A percentile compares a stretch with the other conserved stretches of the same genome.
These are phyloP conservation scores for Plasmodium yoelii DNA, from an alignment of 169 alveolate genomes.

Conservation along the genomic window DNA sequence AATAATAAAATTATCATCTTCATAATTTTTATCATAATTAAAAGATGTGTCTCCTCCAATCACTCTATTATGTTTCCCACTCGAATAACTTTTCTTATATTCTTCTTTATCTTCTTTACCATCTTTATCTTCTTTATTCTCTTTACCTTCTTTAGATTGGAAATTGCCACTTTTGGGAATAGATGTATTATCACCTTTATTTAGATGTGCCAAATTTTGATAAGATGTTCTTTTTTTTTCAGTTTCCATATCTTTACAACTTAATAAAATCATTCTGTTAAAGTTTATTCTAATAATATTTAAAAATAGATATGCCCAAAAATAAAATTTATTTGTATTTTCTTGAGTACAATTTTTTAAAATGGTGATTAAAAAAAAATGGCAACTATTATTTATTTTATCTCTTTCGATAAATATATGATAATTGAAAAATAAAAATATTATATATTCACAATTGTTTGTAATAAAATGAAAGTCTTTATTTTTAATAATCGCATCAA, in stretches of 20 bases:
- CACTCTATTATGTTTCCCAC: background rate
- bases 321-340: constrained; percentile 48
- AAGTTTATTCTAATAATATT: constrained; percentile 35
- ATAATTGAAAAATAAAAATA: constrained; percentile 57
- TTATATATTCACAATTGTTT: constrained; percentile 37
- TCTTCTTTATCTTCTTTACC: too few relatives aligned
- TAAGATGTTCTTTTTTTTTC: background rate
- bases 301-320: constrained; percentile 51
- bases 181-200: too few relatives aligned
- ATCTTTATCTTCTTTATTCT: too few relatives aligned
- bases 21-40: too few relatives aligned
- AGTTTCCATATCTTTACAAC: background rate
- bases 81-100: too few relatives aligned
- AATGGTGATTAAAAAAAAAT: constrained; percentile 17
- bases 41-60: background rate
- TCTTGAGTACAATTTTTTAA: constrained; percentile 34
- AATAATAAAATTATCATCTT: too few relatives aligned
- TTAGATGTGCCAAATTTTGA: too few relatives aligned
- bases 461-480: constrained; percentile 34
- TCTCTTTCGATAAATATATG: constrained; percentile 28
- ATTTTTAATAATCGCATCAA: constrained; percentile 47
- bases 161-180: too few relatives aligned
- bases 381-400: constrained; percentile 12
- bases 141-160: too few relatives aligned
- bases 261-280: background rate